Evolutionary conservation across 352 stramenopile species (phyloP).

Genomic region (Pythium myriotylum): DNA sequence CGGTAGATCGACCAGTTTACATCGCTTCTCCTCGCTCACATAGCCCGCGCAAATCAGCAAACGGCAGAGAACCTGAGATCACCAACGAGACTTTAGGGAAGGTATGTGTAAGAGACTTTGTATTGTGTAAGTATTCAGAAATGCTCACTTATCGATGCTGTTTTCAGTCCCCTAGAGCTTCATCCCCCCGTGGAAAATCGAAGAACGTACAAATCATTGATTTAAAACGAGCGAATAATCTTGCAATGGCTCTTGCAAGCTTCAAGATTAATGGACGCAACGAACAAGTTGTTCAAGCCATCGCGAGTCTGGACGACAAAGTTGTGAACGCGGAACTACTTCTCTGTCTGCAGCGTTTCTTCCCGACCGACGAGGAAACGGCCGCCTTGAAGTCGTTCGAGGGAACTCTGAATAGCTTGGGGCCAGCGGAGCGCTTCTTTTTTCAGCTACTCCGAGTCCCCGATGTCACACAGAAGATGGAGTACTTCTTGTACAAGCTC

Average conservation of each 20-base stretch:
- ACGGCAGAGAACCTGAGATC: slow-evolving; percentile 13
- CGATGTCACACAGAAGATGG: slow-evolving; percentile 59
- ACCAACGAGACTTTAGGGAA: slow-evolving; percentile 55
- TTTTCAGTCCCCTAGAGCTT: slow-evolving; percentile 54
- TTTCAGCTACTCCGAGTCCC: slow-evolving; percentile 62
- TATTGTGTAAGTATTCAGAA: no score
- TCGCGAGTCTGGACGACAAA: slow-evolving; percentile 63
- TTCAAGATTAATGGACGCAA: slow-evolving; percentile 81
- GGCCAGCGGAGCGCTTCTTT: slow-evolving; percentile 78
- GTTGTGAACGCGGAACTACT: slow-evolving; percentile 61
- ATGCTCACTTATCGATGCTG: no score
- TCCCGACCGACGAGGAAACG: slow-evolving; percentile 71
- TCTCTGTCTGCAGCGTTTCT: slow-evolving; percentile 74
- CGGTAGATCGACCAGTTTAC: slow-evolving; percentile 48
- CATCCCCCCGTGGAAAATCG: slow-evolving; percentile 68
- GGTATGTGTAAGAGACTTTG: slow-evolving; percentile 33
- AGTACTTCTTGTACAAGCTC: slow-evolving; percentile 81
- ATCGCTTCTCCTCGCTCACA: slow-evolving; percentile 54
- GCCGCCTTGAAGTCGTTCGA: slow-evolving; percentile 43
- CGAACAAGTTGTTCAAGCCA: slow-evolving; percentile 59
- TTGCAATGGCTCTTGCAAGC: slow-evolving; percentile 67
- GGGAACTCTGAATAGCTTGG: slow-evolving; percentile 47
- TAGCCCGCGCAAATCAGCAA: slow-evolving; percentile 32
- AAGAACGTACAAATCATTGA: slow-evolving; percentile 82
- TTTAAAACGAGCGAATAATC: slow-evolving; percentile 79